These are phyloP conservation scores for Amanita rubescens DNA, from an alignment of 768 basidiomycete species.

Conservation along the genomic window DNA sequence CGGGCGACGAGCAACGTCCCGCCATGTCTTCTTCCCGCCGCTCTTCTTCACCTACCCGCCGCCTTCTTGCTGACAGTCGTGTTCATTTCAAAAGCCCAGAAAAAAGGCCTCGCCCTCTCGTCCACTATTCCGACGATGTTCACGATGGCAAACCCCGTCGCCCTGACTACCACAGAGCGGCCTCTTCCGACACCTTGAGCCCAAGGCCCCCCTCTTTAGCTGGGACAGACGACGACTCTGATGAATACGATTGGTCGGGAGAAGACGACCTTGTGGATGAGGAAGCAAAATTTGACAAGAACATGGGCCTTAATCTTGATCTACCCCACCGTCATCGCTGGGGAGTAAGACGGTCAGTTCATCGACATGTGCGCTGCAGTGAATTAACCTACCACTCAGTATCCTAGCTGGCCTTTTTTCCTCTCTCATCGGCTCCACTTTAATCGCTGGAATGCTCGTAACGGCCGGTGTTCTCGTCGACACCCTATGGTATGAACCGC, in stretches of 20 bases:
- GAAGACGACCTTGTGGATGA: constrained; percentile 72
- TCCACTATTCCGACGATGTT: constrained; percentile 1
- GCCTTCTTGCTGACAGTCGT: no score
- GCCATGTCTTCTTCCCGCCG: neutral
- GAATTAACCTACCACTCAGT: constrained; percentile 25
- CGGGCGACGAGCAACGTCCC: neutral
- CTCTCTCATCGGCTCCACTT: constrained; percentile 62
- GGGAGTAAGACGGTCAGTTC: constrained; percentile 44
- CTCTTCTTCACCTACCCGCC: neutral
- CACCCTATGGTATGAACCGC: constrained; percentile 62
- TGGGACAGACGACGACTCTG: constrained; percentile 52
- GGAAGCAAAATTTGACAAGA: constrained; percentile 56
- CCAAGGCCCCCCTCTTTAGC: constrained; percentile 37
- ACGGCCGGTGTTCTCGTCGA: constrained; percentile 57
- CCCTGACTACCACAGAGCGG: constrained; percentile 13
- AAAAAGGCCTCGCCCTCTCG: constrained; percentile 8
- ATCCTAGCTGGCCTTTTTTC: constrained; percentile 58
- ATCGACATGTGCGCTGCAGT: neutral
- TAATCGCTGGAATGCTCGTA: constrained; percentile 56
- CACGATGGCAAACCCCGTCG: constrained; percentile 11
- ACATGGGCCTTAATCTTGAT: constrained; percentile 45
- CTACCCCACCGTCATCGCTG: constrained; percentile 33
- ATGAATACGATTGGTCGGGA: constrained; percentile 70
- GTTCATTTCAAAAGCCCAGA: constrained; percentile 3
- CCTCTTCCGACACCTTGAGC: constrained; percentile 23